These are phyloP conservation scores for Phytopythium kandeliae DNA, from an alignment of 352 stramenopile species.

Conservation along the genomic window DNA sequence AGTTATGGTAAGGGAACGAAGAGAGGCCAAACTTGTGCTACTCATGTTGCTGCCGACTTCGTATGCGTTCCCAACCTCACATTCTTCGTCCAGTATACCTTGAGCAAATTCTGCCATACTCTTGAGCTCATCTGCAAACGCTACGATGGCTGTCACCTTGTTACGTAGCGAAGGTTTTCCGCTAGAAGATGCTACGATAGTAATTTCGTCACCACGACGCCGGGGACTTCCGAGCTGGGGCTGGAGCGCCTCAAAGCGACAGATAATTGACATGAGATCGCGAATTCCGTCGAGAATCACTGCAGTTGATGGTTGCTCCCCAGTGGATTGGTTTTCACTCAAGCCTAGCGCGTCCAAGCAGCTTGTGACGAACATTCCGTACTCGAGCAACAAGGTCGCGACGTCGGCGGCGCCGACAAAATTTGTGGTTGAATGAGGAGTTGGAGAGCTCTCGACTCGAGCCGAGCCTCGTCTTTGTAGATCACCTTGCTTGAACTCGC, in stretches of 20 bases:
- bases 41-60: constrained; percentile 40
- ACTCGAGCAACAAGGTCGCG: not conserved
- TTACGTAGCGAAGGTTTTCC: constrained; percentile 18
- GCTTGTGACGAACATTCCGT: not conserved
- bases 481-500: not conserved
- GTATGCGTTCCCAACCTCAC: constrained; percentile 6
- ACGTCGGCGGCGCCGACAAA: constrained; percentile 1
- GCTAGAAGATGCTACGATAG: not conserved
- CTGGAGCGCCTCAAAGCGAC: constrained; percentile 30
- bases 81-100: constrained; percentile 49
- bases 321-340: too few relatives aligned
- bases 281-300: constrained; percentile 24
- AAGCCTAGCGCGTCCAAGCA: not conserved
- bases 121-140: constrained; percentile 57
- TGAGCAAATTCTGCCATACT: constrained; percentile 56
- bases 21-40: constrained; percentile 23
- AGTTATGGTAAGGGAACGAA: constrained; percentile 24
- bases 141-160: constrained; percentile 28
- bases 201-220: not conserved
- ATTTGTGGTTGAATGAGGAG: not conserved
- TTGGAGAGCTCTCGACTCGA: not conserved
- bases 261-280: constrained; percentile 37
- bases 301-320: not conserved
- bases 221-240: constrained; percentile 23
- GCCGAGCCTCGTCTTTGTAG: not conserved